Evolutionary conservation across 2,329 filamentous ascomycete genomes (phyloP).

Genomic region (Colletotrichum zoysiae): DNA sequence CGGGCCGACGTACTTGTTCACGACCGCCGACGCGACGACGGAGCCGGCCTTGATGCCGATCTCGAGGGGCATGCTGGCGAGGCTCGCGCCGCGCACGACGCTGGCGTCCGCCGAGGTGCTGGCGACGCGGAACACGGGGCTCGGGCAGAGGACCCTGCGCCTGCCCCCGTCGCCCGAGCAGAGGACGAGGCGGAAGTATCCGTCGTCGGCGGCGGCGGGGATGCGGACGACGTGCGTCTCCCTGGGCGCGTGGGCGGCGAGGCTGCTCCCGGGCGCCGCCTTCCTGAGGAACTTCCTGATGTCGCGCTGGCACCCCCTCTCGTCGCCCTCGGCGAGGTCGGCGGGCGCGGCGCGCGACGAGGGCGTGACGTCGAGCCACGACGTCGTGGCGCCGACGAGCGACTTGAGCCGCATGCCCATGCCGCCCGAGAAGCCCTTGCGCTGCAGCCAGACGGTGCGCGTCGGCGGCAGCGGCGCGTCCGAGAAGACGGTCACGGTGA

Average conservation of each 20-base stretch:
- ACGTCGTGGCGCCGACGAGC: constrained; percentile 67
- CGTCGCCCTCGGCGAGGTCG: constrained; percentile 67
- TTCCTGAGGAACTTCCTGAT: constrained; percentile 73
- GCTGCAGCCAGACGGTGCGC: constrained; percentile 76
- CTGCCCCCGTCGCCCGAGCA: constrained; percentile 60
- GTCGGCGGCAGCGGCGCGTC: constrained; percentile 67
- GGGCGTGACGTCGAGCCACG: constrained; percentile 79
- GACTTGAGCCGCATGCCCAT: constrained; percentile 76
- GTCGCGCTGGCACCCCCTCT: constrained; percentile 77
- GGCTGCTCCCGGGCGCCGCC: constrained; percentile 58
- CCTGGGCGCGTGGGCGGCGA: constrained; percentile 63
- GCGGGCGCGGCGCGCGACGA: constrained; percentile 58
- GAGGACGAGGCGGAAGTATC: constrained; percentile 77
- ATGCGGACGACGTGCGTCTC: constrained; percentile 76
- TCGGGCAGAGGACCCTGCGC: constrained; percentile 72
- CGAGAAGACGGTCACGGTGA: constrained; percentile 74
- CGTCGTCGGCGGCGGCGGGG: constrained; percentile 72
- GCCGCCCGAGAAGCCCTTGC: constrained; percentile 76
- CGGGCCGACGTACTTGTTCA: constrained; percentile 56
- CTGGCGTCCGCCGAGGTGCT: constrained; percentile 73
- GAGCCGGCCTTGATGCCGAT: constrained; percentile 70
- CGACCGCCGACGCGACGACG: constrained; percentile 60
- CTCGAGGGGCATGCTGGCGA: constrained; percentile 75
- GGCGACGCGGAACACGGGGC: constrained; percentile 77
- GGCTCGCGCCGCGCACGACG: constrained; percentile 73